Conservation (phyloP, 2,329 filamentous ascomycete species). For the Colletotrichum sojae region DNA sequence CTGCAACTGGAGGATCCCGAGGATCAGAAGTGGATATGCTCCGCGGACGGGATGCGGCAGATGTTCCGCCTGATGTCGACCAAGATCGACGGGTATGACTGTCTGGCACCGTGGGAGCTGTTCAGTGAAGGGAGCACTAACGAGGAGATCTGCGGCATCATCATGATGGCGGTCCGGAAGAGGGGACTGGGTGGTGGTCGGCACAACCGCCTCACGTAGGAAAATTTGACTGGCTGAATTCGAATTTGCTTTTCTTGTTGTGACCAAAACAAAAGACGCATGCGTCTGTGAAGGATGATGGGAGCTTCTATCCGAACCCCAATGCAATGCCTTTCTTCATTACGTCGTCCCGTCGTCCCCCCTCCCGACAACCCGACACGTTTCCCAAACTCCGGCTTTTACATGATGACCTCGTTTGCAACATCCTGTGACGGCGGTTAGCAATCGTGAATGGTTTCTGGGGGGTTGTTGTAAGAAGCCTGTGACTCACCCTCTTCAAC, state of each 20-base stretch:
- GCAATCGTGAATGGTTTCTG: slow-evolving; percentile 14
- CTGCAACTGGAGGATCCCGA: neutral
- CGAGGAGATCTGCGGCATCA: neutral
- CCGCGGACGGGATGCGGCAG: neutral
- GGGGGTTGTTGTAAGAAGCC: neutral
- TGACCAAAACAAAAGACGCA: slow-evolving; percentile 38
- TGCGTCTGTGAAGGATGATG: slow-evolving; percentile 37
- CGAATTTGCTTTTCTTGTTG: slow-evolving; percentile 34
- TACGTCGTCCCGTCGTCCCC: slow-evolving; percentile 27
- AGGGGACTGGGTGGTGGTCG: neutral
- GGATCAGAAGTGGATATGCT: neutral
- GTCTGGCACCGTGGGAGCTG: neutral
- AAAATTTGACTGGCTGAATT: slow-evolving; percentile 34
- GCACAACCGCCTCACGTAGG: neutral
- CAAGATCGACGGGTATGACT: neutral
- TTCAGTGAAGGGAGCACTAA: neutral
- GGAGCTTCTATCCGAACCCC: slow-evolving; percentile 35
- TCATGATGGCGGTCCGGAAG: neutral
- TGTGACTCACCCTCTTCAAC: slow-evolving; percentile 85
- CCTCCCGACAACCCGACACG: slow-evolving; percentile 4
- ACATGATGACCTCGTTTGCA: slow-evolving; percentile 93
- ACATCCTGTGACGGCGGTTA: slow-evolving; percentile 76
- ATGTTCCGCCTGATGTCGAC: neutral
- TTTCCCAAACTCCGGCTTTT: slow-evolving; percentile 55
- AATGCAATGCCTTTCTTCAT: slow-evolving; percentile 35